Evolutionary conservation across 1,284 basidiomycete species (phyloP), one percentile per base, ranked within the genome.

Genomic region (Ustanciosporium gigantosporum): DNA sequence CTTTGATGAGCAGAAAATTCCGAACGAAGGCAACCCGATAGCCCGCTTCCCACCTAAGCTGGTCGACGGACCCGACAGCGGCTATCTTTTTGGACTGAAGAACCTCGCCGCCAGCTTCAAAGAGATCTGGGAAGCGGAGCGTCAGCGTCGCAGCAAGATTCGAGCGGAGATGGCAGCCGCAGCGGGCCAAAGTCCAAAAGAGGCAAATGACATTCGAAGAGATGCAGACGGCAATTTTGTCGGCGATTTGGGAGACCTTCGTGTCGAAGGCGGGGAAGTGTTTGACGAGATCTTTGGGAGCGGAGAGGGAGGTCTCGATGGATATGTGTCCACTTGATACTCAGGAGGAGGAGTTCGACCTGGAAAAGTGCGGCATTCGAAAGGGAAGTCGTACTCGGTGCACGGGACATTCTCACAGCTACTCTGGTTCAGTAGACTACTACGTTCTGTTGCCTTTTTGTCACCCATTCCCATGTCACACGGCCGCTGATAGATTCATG

Each of bases 61-160:
- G 66, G 86, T 87, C 4, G 85, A 88, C 24, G 84, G 88, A 74
- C 90, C 95, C 8, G 94, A 99, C 78, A 86, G 90, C 44, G 94
- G 94, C 8, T 98, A 97, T 80, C 80, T 97, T 31, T 91, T 88
- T 74, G 94, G 94, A 2, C 80, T 99, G 73, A 87, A 88, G 81
- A 91, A 84, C 72, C 81, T 98, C 27, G 43, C 73, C 17, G 29
- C 84, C 86, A 29, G 83, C 83, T 69, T 87, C 51, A 90, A 93
- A 78, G 69, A 68, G 48, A 77, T 77, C 29, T 77, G 70, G 73
- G 42, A 69, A 25, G 53, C 41, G 13, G 70, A 74, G 46, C 55
- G 75, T 6, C 23, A 38, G 16, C 39, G 56, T 6, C 53, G 72
- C 7, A 35, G 50, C 5, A 40, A 57, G 27, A 24, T 42, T 31